Conservation (phyloP, 2,329 filamentous ascomycete genomes). For the Blastomyces parvus region DNA sequence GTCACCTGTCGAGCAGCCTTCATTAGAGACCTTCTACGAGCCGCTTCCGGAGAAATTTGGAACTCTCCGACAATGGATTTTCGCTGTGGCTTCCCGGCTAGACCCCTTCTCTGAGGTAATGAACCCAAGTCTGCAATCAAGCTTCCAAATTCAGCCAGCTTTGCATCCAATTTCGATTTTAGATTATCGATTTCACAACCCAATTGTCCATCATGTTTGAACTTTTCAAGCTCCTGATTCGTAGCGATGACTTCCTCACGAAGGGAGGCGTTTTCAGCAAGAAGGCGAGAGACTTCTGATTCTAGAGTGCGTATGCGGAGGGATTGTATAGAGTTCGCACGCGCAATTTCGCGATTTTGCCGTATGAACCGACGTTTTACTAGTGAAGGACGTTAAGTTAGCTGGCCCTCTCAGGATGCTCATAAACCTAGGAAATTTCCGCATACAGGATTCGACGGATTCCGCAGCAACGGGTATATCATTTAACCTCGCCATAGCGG, state of each 20-base stretch:
- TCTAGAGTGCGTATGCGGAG: constrained; percentile 55
- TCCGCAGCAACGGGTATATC: constrained; percentile 37
- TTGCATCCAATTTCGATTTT: constrained; percentile 46
- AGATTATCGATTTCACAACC: constrained; percentile 42
- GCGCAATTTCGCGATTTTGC: constrained; percentile 57
- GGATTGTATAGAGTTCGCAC: constrained; percentile 55
- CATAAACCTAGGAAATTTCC: background rate
- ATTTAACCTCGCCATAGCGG: constrained; percentile 42
- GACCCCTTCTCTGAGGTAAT: constrained; percentile 25
- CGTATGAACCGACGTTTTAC: constrained; percentile 56
- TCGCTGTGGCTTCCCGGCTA: background rate
- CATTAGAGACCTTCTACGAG: constrained; percentile 14
- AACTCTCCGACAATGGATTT: background rate
- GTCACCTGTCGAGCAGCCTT: constrained; percentile 10
- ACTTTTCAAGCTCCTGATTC: constrained; percentile 45
- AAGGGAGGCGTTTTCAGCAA: constrained; percentile 52
- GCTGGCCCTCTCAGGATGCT: background rate
- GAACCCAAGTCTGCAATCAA: constrained; percentile 47
- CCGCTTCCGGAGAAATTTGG: constrained; percentile 8
- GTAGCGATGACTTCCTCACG: constrained; percentile 50
- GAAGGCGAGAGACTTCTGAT: constrained; percentile 50
- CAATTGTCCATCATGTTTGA: constrained; percentile 36
- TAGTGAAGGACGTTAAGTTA: constrained; percentile 20
- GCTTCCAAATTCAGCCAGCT: constrained; percentile 46
- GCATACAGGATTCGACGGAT: constrained; percentile 41